Evolutionary conservation across 2,329 filamentous ascomycete genomes (phyloP), one percentile per base, ranked within the genome.

Genomic region (Capronia epimyces): DNA sequence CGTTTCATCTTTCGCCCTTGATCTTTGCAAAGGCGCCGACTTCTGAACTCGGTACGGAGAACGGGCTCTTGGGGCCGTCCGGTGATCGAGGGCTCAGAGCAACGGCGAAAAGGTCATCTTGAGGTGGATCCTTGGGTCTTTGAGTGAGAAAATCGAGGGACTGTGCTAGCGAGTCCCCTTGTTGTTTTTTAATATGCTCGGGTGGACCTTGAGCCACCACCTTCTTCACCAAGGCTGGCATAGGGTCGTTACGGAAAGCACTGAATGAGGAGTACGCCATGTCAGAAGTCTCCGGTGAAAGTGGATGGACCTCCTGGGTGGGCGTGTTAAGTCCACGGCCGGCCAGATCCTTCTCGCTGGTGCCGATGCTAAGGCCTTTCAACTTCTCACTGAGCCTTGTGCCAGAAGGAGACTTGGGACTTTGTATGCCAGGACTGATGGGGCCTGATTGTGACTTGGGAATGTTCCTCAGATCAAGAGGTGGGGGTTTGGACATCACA

Each of bases 11-110:
- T 46, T 52, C 48, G 36, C 56, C 59, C 46, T 60, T 60, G 41
- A 55, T 56, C 49, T 52, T 59, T 9, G 53, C 57, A 60, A 64
- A 49, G 47, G 62, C 56, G 57, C 60, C 34, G 64, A 52, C 51
- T 55, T 74, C 71, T 37, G 65, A 62, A n/a, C 66, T 66, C 24
- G 71, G 68, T 65, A 83, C 80, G 2, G 78, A 80, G 64, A 95
- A 96, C 0, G 89, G 89, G 64, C 87, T 90, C 61, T 83, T 87
- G 46, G 83, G 82, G 75, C 93, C 89, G 60, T 94, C 89, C 0
- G 89, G 89, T 62, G 87, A 90, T 44, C 89, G 77, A 1, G 89
- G 89, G 63, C 87, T 91, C 71, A 95, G 81, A 1, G 88, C 89
- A 46, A 95, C 77, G 0, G 89, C 89, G 64, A 96, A 96, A 2